phyloP scores from a whole-genome alignment of 768 basidiomycete genomes.

The Boletus bicolor region DNA sequence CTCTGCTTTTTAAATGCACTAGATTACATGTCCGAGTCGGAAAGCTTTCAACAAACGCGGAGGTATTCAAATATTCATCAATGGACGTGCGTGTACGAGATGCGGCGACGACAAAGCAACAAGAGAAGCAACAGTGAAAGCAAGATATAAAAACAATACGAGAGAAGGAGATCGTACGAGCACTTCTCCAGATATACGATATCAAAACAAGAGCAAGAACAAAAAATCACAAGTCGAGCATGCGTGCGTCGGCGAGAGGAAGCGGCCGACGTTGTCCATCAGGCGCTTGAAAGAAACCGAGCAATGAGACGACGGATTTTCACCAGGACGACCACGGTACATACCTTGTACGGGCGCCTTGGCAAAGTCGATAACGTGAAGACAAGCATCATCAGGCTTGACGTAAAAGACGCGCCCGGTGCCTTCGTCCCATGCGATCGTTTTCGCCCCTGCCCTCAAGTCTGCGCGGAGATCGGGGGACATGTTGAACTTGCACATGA shows the following conservation, averaged over 20 bases:
- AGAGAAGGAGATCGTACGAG: neutral
- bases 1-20: slow-evolving; percentile 6
- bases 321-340: neutral
- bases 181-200: neutral
- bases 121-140: slow-evolving; percentile 4
- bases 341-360: slow-evolving; percentile 33
- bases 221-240: slow-evolving; percentile 27
- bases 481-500: slow-evolving; percentile 27
- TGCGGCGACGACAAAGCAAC: neutral
- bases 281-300: slow-evolving; percentile 29
- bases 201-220: neutral
- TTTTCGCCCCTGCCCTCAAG: slow-evolving; percentile 35
- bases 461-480: slow-evolving; percentile 16
- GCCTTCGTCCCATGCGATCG: slow-evolving; percentile 64
- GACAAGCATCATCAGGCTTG: slow-evolving; percentile 35
- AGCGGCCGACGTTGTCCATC: slow-evolving; percentile 32
- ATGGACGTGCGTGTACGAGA: neutral
- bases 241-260: slow-evolving; percentile 30
- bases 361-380: slow-evolving; percentile 52
- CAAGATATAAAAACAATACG: neutral
- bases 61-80: neutral
- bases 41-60: neutral
- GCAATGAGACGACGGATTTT: slow-evolving; percentile 26
- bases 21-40: slow-evolving; percentile 13
- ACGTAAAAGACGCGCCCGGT: slow-evolving; percentile 58